phyloP scores from a whole-genome alignment of 352 stramenopile genomes.

The Pythium brassicae region DNA sequence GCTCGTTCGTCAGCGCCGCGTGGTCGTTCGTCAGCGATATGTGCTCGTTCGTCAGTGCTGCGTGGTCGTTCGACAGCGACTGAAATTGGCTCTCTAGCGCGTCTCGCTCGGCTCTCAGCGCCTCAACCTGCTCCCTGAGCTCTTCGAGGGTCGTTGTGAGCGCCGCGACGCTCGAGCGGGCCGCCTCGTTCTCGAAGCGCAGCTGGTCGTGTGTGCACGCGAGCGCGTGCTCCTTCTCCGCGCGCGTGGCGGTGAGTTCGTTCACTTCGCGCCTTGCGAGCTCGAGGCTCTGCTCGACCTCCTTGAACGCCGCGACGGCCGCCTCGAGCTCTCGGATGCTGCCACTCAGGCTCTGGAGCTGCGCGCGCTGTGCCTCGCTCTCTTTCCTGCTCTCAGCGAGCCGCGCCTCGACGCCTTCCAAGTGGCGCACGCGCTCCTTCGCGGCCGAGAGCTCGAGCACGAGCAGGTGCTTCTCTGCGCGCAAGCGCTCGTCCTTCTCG shows the following conservation, averaged over 20 bases:
- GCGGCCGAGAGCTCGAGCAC: conserved; percentile 35
- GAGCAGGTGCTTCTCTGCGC: conserved; percentile 40
- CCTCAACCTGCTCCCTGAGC: not conserved
- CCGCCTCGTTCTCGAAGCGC: conserved; percentile 3
- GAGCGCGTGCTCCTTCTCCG: conserved; percentile 6
- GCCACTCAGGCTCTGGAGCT: not conserved
- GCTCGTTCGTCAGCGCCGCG: not conserved
- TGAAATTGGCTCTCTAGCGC: not conserved
- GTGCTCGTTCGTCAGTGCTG: not conserved
- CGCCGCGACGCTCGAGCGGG: not conserved
- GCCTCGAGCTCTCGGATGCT: conserved; percentile 3
- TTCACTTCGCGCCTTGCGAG: conserved; percentile 2
- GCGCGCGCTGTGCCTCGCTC: conserved; percentile 6
- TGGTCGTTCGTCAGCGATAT: not conserved
- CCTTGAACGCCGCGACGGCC: not conserved
- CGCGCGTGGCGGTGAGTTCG: conserved; percentile 7
- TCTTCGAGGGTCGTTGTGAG: conserved; percentile 6
- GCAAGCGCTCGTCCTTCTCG: conserved; percentile 43
- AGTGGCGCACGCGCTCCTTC: conserved; percentile 34
- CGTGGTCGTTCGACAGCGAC: not conserved
- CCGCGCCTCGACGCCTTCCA: conserved; percentile 33
- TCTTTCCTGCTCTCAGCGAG: conserved; percentile 13
- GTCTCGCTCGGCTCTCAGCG: not conserved
- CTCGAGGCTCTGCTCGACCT: not conserved
- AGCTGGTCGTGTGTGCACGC: conserved; percentile 11